These are phyloP conservation scores for Collybia mongolica DNA, from an alignment of 768 basidiomycete species.

Conservation along the genomic window DNA sequence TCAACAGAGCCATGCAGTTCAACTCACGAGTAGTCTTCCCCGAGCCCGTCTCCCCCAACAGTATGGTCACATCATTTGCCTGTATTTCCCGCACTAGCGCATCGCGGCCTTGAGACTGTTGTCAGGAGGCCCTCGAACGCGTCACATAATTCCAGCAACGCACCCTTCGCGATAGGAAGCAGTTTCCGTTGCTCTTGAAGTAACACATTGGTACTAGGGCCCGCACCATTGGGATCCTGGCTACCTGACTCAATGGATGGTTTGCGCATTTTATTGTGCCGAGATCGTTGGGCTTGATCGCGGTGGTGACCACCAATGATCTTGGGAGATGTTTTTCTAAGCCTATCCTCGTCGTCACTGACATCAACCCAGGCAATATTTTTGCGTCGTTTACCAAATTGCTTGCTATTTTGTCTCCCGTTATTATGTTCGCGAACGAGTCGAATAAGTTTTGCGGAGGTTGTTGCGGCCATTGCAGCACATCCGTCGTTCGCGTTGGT, in stretches of 20 bases:
- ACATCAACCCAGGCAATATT: conserved; percentile 38
- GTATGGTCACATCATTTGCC: conserved; percentile 80
- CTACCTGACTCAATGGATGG: conserved; percentile 9
- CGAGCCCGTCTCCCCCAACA: conserved; percentile 96
- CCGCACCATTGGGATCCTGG: conserved; percentile 10
- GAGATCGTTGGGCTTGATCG: conserved; percentile 18
- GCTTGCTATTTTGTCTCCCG: conserved; percentile 14
- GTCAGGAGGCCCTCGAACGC: background rate
- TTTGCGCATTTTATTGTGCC: conserved; percentile 32
- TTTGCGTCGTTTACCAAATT: conserved; percentile 24
- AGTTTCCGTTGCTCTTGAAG: conserved; percentile 66
- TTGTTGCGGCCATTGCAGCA: background rate
- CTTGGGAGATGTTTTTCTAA: conserved; percentile 23
- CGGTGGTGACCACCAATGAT: conserved; percentile 17
- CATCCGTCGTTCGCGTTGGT: background rate
- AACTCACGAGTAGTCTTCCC: conserved; percentile 97
- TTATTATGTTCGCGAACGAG: conserved; percentile 8
- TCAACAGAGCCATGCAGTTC: background rate
- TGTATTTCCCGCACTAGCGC: conserved; percentile 71
- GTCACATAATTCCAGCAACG: conserved; percentile 13
- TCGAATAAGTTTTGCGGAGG: conserved; percentile 9
- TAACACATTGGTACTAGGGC: conserved; percentile 21
- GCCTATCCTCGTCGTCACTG: conserved; percentile 35
- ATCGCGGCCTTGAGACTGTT: conserved; percentile 57
- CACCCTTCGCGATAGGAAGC: conserved; percentile 81